Percentiles rank a stretch among this genome's conserved stretches.
Evolutionary conservation across 768 basidiomycete species (phyloP).

Genomic region (Agaricus blazei): DNA sequence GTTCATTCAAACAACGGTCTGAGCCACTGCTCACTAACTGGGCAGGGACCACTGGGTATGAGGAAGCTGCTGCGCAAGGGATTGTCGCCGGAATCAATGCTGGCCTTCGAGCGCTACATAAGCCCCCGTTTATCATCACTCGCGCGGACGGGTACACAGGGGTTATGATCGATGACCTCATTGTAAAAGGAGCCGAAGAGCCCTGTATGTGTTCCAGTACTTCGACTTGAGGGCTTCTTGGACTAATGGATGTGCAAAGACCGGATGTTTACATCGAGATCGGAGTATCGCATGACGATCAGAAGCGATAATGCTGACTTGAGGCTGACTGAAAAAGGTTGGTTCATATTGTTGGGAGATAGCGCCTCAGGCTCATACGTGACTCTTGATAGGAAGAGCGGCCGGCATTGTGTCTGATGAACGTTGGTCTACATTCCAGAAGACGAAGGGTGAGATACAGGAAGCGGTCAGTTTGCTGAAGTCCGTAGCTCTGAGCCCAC

Average conservation of each 20-base stretch:
- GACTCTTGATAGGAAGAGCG: slow-evolving; percentile 27
- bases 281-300: slow-evolving; percentile 82
- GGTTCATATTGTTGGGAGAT: slow-evolving; percentile 6
- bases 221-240: no score
- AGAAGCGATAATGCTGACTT: slow-evolving; percentile 87
- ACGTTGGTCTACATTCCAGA: slow-evolving; percentile 36
- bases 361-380: neutral
- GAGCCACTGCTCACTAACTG: neutral
- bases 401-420: slow-evolving; percentile 42
- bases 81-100: slow-evolving; percentile 87
- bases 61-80: slow-evolving; percentile 91
- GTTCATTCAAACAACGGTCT: neutral
- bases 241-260: slow-evolving; percentile 6
- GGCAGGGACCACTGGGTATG: slow-evolving; percentile 85
- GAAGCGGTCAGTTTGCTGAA: slow-evolving; percentile 33
- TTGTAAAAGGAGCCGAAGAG: slow-evolving; percentile 85
- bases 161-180: slow-evolving; percentile 90
- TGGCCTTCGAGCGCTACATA: slow-evolving; percentile 56
- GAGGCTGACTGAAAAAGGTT: slow-evolving; percentile 74
- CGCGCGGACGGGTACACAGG: slow-evolving; percentile 87
- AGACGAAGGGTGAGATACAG: slow-evolving; percentile 25
- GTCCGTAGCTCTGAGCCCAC: slow-evolving; percentile 34
- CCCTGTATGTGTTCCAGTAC: slow-evolving; percentile 55
- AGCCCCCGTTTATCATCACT: slow-evolving; percentile 56
- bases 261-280: neutral